Base-by-base conservation (phyloP, 371 early-diverging fungal species). In the Mortierella sp. region DNA sequence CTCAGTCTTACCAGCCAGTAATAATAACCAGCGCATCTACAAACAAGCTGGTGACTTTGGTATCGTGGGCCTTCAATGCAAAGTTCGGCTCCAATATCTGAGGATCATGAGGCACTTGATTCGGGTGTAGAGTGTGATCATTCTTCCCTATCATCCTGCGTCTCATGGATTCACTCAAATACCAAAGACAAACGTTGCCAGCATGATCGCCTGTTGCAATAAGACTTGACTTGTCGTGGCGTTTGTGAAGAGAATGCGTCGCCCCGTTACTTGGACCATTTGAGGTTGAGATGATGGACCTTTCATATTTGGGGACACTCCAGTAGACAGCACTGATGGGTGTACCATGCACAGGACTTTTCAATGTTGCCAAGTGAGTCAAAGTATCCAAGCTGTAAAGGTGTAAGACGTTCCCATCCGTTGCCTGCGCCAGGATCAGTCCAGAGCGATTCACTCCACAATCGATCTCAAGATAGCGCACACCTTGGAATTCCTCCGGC, bases 151-250 rank as follows among this genome's bases (percentile, higher is more conserved):
- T 14, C 3, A 31, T 21, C 44, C 51, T 27, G 22, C 60, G 67
- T 49, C 57, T 73, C 24, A 67, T 5, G 19, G 49, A 46, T 34
- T 73, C 74, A 13, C 47, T 55, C 60, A 73, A 43, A 34, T 67
- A 73, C 77, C 77, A 76, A 7, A 69, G 41, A 41, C 69, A 69
- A 28, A 76, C 65, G 37, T 68, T 69, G 25, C 77, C 77, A 29
- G 46, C 17, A 4, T 47, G 43, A 39, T 76, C 69, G 13, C 77
- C 77, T 16, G 65, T 60, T 0, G 54, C 69, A 39, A 76, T 14
- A 8, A 69, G 62, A 40, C 69, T 69, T 1, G 74, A 51, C 19
- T 60, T 43, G 12, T 59, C 68, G 5, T 67, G 59, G 0, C 63
- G 67, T 3, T 52, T 41, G 29, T 63, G 48, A 13, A 50, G 40